phyloP scores from a whole-genome alignment of 2,329 filamentous ascomycete species.

The Akanthomyces muscarius region DNA sequence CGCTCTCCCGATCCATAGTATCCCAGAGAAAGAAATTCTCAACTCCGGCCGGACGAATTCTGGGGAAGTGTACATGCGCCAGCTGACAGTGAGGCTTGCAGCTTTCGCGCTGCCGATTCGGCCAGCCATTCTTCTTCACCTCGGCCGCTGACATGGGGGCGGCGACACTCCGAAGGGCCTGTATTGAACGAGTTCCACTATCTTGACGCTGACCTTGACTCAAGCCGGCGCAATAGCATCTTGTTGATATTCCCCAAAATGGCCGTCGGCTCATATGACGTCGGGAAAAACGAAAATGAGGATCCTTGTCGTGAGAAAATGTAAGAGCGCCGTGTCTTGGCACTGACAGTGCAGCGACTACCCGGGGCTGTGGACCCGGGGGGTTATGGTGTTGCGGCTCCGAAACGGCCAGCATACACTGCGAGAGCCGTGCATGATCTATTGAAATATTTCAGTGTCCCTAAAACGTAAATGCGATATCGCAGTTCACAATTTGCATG shows the following conservation, averaged over 20 bases:
- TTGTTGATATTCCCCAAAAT: too few species aligned
- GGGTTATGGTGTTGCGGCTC: not conserved
- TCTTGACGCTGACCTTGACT: not conserved
- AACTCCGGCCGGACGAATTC: not conserved
- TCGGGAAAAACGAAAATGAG: not conserved
- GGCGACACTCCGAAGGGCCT: not conserved
- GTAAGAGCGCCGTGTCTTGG: not conserved
- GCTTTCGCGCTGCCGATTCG: not conserved
- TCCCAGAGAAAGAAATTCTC: not conserved
- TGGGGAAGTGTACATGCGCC: not conserved
- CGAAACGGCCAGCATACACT: not conserved
- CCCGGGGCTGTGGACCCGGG: not conserved
- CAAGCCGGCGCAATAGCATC: too few species aligned
- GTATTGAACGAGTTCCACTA: too few species aligned
- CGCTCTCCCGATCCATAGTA: not conserved
- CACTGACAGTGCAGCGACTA: slow-evolving; percentile 2
- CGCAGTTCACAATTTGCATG: too few species aligned
- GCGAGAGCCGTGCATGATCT: not conserved
- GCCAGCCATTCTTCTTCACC: not conserved
- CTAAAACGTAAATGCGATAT: too few species aligned
- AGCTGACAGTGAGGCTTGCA: not conserved
- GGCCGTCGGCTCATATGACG: not conserved
- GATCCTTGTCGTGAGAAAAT: not conserved
- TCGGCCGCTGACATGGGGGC: not conserved
- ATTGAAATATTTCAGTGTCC: too few species aligned